Evolutionary conservation across 164 flowering plant genomes (phyloP).

Genomic region (Dillenia suffruticosa): DNA sequence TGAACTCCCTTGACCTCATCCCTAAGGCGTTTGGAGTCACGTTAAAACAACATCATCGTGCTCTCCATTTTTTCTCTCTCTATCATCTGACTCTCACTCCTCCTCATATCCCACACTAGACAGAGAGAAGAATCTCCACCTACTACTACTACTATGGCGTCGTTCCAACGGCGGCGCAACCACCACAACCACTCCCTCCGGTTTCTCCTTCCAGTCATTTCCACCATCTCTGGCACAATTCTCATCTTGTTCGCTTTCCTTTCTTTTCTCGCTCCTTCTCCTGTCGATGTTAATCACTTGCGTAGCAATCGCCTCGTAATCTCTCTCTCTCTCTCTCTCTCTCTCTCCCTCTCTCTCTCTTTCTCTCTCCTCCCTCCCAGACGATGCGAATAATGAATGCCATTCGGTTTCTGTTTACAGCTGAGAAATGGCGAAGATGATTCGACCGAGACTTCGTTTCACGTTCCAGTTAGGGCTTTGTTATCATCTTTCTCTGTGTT

Average conservation of each 20-base stretch:
- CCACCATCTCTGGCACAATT: conserved; percentile 30
- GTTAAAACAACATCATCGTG: too few relatives aligned
- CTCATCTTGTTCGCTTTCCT: conserved; percentile 36
- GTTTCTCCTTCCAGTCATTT: conserved; percentile 20
- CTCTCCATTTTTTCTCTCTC: too few relatives aligned
- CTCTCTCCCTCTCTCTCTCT: background rate
- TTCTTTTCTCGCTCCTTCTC: conserved; percentile 51
- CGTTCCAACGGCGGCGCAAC: conserved; percentile 49
- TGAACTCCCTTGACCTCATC: too few relatives aligned
- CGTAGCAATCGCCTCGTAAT: conserved; percentile 18
- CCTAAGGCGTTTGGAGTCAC: too few relatives aligned
- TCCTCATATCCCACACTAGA: too few relatives aligned
- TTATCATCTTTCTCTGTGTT: background rate
- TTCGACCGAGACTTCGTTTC: conserved; percentile 14
- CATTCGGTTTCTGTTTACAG: background rate
- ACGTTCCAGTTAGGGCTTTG: conserved; percentile 44
- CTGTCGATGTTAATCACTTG: conserved; percentile 21
- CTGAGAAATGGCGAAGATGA: background rate
- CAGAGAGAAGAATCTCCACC: too few relatives aligned
- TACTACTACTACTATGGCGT: conserved; percentile 11
- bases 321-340: conserved; percentile 2
- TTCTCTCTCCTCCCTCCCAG: background rate
- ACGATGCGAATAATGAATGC: background rate
- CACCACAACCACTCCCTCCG: conserved; percentile 29
- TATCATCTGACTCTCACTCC: too few relatives aligned